phyloP scores from a whole-genome alignment of 768 basidiomycete species.

The Mycena filopes region DNA sequence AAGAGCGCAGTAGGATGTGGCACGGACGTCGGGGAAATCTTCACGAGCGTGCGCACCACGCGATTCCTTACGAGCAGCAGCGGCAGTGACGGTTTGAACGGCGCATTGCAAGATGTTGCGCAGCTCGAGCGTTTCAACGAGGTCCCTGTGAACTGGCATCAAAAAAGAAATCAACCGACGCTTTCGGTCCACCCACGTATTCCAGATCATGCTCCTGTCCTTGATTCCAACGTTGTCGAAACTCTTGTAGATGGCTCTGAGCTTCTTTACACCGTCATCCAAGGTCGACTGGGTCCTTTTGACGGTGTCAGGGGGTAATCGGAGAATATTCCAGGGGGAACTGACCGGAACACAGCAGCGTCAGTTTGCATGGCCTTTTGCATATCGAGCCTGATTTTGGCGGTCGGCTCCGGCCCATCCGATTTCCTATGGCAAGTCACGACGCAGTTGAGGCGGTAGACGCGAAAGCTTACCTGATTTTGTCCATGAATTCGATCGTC shows the following conservation, averaged over 20 bases:
- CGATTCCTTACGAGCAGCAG: slow-evolving; percentile 94
- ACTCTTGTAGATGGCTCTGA: slow-evolving; percentile 86
- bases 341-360: slow-evolving; percentile 94
- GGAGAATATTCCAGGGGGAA: not conserved
- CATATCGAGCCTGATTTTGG: slow-evolving; percentile 93
- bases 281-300: slow-evolving; percentile 84
- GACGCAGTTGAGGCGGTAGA: not conserved
- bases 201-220: slow-evolving; percentile 99
- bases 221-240: slow-evolving; percentile 95
- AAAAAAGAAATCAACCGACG: slow-evolving; percentile 9
- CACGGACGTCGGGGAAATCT: slow-evolving; percentile 93
- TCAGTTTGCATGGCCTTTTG: slow-evolving; percentile 99
- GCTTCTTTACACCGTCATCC: slow-evolving; percentile 92
- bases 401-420: slow-evolving; percentile 85
- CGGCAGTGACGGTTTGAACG: slow-evolving; percentile 93
- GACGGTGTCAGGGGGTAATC: too few relatives aligned
- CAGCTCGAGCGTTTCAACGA: slow-evolving; percentile 96
- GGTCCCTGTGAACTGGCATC: slow-evolving; percentile 67
- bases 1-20: slow-evolving; percentile 24
- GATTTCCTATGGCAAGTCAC: slow-evolving; percentile 62
- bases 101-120: slow-evolving; percentile 96
- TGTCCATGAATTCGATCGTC: slow-evolving; percentile 89
- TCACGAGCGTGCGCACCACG: slow-evolving; percentile 99
- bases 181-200: slow-evolving; percentile 74
- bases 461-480: slow-evolving; percentile 66